These are phyloP conservation scores for Astrocystis sublimbata DNA, from an alignment of 495 filamentous ascomycete species.

Conservation along the genomic window DNA sequence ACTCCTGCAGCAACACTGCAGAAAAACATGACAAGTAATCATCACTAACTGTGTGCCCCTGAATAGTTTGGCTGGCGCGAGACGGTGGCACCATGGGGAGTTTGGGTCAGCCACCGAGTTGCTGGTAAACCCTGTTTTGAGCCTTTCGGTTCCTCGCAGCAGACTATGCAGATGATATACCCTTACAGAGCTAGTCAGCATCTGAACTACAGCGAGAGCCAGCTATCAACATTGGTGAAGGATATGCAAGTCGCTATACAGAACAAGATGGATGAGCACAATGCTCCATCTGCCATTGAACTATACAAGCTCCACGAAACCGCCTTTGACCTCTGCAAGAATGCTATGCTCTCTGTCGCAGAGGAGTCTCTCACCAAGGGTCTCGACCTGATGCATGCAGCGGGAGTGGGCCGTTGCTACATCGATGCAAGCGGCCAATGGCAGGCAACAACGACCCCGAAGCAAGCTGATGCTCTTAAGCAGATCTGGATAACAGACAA, in stretches of 20 bases:
- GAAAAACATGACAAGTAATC: not conserved
- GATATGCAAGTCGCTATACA: not conserved
- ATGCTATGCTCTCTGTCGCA: not conserved
- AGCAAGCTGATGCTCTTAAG: constrained; percentile 4
- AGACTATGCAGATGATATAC: not conserved
- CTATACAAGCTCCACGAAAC: constrained; percentile 4
- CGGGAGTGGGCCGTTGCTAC: constrained; percentile 3
- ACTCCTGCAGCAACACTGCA: not conserved
- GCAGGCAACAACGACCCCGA: not conserved
- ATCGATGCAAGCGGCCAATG: not conserved
- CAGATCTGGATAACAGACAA: not conserved
- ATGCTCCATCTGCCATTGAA: not conserved
- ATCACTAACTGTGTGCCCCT: not conserved
- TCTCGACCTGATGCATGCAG: not conserved
- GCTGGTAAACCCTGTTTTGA: not conserved
- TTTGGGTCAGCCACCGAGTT: not conserved
- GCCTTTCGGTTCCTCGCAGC: not conserved
- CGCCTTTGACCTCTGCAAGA: constrained; percentile 2
- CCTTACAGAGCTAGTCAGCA: not conserved
- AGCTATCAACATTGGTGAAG: not conserved
- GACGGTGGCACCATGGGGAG: not conserved
- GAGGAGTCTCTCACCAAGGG: not conserved
- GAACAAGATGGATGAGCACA: constrained; percentile 1
- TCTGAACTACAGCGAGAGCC: not conserved
- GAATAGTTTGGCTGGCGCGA: constrained; percentile 6